Evolutionary conservation across 768 basidiomycete genomes (phyloP).

Genomic region (Coprinellus aureogranulatus): DNA sequence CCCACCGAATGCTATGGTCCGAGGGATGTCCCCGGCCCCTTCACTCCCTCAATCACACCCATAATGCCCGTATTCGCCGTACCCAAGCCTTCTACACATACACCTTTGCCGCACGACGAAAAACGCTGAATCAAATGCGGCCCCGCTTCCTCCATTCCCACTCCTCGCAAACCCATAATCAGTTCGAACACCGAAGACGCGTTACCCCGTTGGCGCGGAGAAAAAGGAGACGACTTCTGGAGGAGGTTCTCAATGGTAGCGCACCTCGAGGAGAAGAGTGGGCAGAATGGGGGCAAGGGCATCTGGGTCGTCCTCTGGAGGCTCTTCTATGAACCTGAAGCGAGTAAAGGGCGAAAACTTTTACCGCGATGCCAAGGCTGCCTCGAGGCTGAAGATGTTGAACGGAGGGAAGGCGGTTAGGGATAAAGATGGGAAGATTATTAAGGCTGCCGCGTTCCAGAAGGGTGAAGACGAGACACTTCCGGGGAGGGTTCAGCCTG

Average conservation of each 20-base stretch:
- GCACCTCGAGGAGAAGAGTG: background rate
- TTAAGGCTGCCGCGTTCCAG: slow-evolving; percentile 92
- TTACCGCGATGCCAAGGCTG: slow-evolving; percentile 94
- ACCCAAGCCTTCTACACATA: too few species aligned
- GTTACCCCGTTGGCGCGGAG: background rate
- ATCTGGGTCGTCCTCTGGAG: slow-evolving; percentile 45
- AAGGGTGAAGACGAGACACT: slow-evolving; percentile 90
- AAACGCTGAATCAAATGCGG: too few species aligned
- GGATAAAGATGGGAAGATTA: slow-evolving; percentile 89
- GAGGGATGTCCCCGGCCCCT: too few species aligned
- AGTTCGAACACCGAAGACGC: background rate
- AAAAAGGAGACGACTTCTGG: background rate
- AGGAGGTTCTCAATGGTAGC: background rate
- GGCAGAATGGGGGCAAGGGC: slow-evolving; percentile 42
- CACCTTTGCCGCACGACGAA: too few species aligned
- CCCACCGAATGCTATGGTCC: too few species aligned
- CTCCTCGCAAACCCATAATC: background rate
- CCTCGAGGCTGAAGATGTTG: slow-evolving; percentile 84
- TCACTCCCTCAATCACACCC: too few species aligned
- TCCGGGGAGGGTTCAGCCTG: slow-evolving; percentile 90
- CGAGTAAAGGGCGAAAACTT: slow-evolving; percentile 94
- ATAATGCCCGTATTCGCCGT: too few species aligned
- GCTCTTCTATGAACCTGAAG: slow-evolving; percentile 54
- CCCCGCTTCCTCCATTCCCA: too few species aligned
- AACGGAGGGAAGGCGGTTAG: slow-evolving; percentile 88